Base-by-base conservation (phyloP, 2,329 filamentous ascomycete species). In the Neonectria hederae region DNA sequence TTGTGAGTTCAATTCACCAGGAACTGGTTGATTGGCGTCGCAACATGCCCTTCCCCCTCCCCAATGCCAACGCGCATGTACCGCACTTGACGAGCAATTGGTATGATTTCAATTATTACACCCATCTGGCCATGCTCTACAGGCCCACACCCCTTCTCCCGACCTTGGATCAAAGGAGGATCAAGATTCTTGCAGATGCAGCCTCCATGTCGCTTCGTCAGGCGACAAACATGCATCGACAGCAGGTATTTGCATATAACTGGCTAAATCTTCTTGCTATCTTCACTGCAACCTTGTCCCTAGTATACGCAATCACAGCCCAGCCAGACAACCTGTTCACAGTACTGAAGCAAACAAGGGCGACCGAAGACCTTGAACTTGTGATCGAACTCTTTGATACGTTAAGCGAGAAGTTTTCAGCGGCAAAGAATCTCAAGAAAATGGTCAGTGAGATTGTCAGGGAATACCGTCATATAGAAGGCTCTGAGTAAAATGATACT, bases 61-160 rank as follows among this genome's bases (percentile, higher is more conserved):
- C 80, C 0, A 77, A 81, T 26, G 62, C 76, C 22, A 71, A 77
- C 66, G 74, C 72, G 5, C 73, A 74, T 9, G 81, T 84, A 1
- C 82, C 82, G 1, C 82, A 83, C 59, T 71, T 83, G 3, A 79
- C 71, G 43, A 81, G 76, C 8, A 78, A 71, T 59, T 84, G 82
- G 82, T 83, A 80, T 66, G 82, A 83, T 57, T 78, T 83, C 48
- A 84, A 84, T 68, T 83, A 81, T 67, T 83, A 83, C 65, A 81
- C 77, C 0, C 82, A 84, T 53, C 68, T 83, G 1, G 78, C 78
- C 13, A 79, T 82, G 72, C 70, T 84, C 4, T 83, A 83, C 66
- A 73, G 82, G 3, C 82, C 82, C 1, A 82, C 81, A 0, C 80
- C 82, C 0, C 63, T 83, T 0, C 79, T 75, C 22, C 81, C 81